Evolutionary conservation across 768 basidiomycete species (phyloP), one percentile per base, ranked within the genome.

Genomic region (Macrolepiota fuliginosa): DNA sequence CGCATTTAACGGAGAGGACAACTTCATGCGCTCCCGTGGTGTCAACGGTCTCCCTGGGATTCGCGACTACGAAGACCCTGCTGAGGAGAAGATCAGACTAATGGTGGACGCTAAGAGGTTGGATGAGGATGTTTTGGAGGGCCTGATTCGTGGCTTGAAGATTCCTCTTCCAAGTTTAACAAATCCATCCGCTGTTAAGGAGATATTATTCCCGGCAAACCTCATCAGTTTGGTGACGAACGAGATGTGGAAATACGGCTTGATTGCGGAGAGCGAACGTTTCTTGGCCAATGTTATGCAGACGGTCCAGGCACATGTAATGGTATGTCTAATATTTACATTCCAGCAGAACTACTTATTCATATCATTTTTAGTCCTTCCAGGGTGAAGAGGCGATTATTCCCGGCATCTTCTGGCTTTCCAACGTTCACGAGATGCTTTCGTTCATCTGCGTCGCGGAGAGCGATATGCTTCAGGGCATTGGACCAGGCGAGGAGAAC

Each of bases 201-300:
- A 99, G 73, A 95, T 99, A 57, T 82, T 99, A 45, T 99, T 99
- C 88, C 97, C 97, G 11, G 96, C 97, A 25, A 98, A 98, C 73
- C 85, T 99, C 62, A 98, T 99, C 75, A 94, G 92, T 71, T 79
- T 98, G 51, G 89, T 97, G 66, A 96, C 95, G n/a, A 99, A 99
- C 74, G 97, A 98, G 76, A 99, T 99, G 97, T 98, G 97, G 97
- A 98, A 97, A 76, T 95, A 96, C 69, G 94, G 96, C 53, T 85
- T 99, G 66, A 98, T 98, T 66, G 83, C 88, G 15, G 97, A 99
- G 75, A 96, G 94, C 77, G 97, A 98, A 74, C 83, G 96, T 52
- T 98, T 99, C 85, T 79, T 99, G 61, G 97, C 97, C 37, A 98
- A 96, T 72, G 92, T 98, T 59, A 98, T 98, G 96, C 96, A 98